phyloP scores from a whole-genome alignment of 1,139 yeast genomes.

The Williopsis jadinii region DNA sequence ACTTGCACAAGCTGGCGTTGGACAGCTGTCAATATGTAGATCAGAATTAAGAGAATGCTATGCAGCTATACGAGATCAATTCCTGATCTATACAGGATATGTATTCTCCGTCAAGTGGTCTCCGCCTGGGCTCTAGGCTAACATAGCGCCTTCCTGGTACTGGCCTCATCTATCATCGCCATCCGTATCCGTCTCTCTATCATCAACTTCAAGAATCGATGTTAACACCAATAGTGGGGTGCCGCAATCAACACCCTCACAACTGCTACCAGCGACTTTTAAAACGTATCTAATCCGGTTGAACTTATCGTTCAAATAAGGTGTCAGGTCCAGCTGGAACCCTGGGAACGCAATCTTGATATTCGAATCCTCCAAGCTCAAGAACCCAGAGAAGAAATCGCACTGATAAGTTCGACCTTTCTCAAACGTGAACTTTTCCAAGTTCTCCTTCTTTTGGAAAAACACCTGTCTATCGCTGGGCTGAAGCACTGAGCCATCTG shows the following conservation, averaged over 20 bases:
- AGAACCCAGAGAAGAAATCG: conserved; percentile 37
- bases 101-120: too few relatives aligned
- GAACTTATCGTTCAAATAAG: conserved; percentile 29
- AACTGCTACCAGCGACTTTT: conserved; percentile 4
- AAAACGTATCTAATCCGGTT: conserved; percentile 18
- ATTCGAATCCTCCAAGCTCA: conserved; percentile 32
- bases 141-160: too few relatives aligned
- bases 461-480: conserved; percentile 25
- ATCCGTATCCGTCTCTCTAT: too few relatives aligned
- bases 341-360: conserved; percentile 39
- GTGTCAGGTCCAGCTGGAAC: conserved; percentile 33
- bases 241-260: conserved; percentile 11
- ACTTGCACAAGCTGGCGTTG: too few relatives aligned
- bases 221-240: conserved; percentile 14
- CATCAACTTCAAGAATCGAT: conserved; percentile 6
- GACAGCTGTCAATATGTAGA: too few relatives aligned
- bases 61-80: too few relatives aligned
- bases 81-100: too few relatives aligned
- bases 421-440: conserved; percentile 26
- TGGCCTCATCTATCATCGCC: too few relatives aligned
- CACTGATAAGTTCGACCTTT: conserved; percentile 29
- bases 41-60: too few relatives aligned
- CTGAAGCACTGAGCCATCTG: conserved; percentile 9
- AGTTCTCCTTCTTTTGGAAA: conserved; percentile 25
- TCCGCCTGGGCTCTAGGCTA: too few relatives aligned